phyloP scores from a whole-genome alignment of 1,284 basidiomycete species.

The Leccinum fuscescens region DNA sequence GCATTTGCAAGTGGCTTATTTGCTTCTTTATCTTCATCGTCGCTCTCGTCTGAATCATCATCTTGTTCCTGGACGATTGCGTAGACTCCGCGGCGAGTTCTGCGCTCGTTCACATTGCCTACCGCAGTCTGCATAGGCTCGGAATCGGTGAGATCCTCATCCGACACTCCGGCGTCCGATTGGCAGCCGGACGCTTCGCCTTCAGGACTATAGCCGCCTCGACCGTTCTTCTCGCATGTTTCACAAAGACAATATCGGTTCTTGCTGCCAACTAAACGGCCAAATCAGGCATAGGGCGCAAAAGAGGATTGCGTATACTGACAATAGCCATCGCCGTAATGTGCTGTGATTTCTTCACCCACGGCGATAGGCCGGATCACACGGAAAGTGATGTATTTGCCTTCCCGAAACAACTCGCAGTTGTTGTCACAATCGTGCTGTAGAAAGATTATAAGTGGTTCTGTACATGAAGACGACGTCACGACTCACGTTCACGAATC shows the following conservation, averaged over 20 bases:
- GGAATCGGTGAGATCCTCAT: constrained; percentile 42
- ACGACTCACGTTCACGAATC: constrained; percentile 86
- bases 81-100: constrained; percentile 76
- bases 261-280: constrained; percentile 68
- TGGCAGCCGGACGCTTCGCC: constrained; percentile 48
- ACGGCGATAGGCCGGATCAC: constrained; percentile 76
- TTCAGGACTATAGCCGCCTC: constrained; percentile 72
- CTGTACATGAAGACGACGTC: constrained; percentile 14
- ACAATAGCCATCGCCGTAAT: constrained; percentile 86
- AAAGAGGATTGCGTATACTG: constrained; percentile 34
- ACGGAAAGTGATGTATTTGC: constrained; percentile 86
- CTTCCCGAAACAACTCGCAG: constrained; percentile 83
- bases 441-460: constrained; percentile 21
- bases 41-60: constrained; percentile 53
- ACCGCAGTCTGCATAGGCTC: constrained; percentile 37
- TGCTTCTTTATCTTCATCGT: constrained; percentile 48
- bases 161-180: constrained; percentile 44
- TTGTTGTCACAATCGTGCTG: constrained; percentile 93
- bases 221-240: constrained; percentile 77
- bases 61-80: constrained; percentile 59
- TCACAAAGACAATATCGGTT: constrained; percentile 89
- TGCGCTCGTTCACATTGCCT: constrained; percentile 63
- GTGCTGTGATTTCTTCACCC: constrained; percentile 85
- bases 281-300: constrained; percentile 17
- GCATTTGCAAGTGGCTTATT: constrained; percentile 44